Evolutionary conservation across 2,329 filamentous ascomycete species (phyloP), one percentile per base, ranked within the genome.

Genomic region (Hypoxylon sp.): DNA sequence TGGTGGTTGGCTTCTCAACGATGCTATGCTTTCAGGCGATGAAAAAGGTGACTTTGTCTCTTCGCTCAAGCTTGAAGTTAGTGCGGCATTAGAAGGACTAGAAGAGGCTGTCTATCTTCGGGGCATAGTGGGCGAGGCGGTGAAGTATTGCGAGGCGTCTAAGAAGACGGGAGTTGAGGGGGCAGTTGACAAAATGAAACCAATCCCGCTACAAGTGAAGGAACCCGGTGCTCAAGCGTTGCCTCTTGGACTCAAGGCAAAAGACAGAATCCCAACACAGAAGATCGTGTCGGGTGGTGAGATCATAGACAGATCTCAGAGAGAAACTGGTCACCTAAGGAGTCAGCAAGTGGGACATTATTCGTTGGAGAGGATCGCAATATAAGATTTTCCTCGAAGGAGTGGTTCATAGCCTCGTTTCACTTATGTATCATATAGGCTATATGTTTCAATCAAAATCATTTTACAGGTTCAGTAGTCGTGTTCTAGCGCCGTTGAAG

Each of bases 321-420:
- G 94, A 79, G 92, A 97, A 81, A 90, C 91, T 65, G 93, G 92
- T 17, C 89, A 92, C 80, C 81, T 97, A 78, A 88, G 92, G 76
- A 93, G 92, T 77, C 92, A 92, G 81, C 91, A 90, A 78, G 91
- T 94, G 68, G 92, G 92, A 62, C 89, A 91, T 72, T 97, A 98
- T 82, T 93, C 92, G 51, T 86, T 95, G 72, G 94, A 97, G 82
- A 88, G 89, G 80, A 90, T 97, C 73, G 80, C 86, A 57, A 83
- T 94, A 74, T 93, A 85, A 82, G 67, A 76, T 70, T 66, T 68
- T 62, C 72, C 17, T 63, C 19, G 3, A 44, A 26, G 39, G 37
- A 19, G 9, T 5, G 31, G 9, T n/a, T 9, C 44, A 13, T 17
- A n/a, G 24, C 24, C 14, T 48, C 13, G 24, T 14, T 22, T 22